Evolutionary conservation across 164 flowering plant genomes (phyloP), one percentile per base, ranked within the genome.

Genomic region (Vitis labrusca): DNA sequence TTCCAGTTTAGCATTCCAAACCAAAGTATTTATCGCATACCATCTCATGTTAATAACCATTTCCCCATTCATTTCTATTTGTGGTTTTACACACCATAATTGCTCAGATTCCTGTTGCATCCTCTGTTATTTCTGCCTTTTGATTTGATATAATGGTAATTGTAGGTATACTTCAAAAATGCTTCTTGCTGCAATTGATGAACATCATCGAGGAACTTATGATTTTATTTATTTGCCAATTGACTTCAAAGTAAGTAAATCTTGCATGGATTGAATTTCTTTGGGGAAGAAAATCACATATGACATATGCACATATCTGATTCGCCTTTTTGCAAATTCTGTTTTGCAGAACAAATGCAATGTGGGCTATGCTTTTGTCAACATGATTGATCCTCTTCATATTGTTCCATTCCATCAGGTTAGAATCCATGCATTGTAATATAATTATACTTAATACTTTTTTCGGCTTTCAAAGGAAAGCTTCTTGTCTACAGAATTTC

Each of bases 361-460:
- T 59, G 93, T 92, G 54, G 97, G 97, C 10, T 92, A 92, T 85
- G 97, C 97, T 54, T 92, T 92, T 74, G 86, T 92, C 85, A 92
- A 92, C 82, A 83, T 92, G 92, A 83, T 72, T 61, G 87, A 89
- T 74, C 86, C 97, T 37, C 71, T 74, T 63, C 84, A 80, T 50
- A 92, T 92, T 29, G 77, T 87, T 72, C 88, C 92, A 16, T 90
- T 92, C 75, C 70, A 79, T 76, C 81, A 92, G 93, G 97, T 91
- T 59, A 63, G 80, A n/a, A 37, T 64, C 48, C 63, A 10, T 37
- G 47, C 14, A 62, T 32, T 65, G 0, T 15, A 23, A 50, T 59
- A 8, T 13, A 16, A 29, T 49, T 47, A 27, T 64, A n/a, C 27
- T 50, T 30, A 3, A 37, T 6, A 37, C 7, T 37, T 37, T 6